Evolutionary conservation across 108 stramenopile species (phyloP), one percentile per base, ranked within the genome.

Genomic region (Stephanodiscus triporus): DNA sequence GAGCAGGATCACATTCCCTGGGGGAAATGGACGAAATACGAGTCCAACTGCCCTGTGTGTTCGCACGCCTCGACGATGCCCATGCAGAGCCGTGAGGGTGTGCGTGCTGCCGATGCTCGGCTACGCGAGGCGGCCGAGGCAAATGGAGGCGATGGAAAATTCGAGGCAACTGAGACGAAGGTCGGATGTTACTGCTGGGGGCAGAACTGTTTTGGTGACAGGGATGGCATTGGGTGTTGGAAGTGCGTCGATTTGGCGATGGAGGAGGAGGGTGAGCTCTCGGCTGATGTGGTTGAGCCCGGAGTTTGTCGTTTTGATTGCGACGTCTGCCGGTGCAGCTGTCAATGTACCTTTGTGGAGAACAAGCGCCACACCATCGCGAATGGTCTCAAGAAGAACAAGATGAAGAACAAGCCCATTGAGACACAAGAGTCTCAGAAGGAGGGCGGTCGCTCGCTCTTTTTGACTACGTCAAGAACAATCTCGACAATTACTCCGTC

Each of bases 141-240:
- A 11, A 45, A 45, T 45, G 60, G 23, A 61, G 48, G 11, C 60
- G 42, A 36, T 48, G 48, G 22, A 27, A 61, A 14, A 72, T 62
- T 23, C 10, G 43, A 45, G 43, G 43, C 43, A 45, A 45, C 43
- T 27, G 53, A 24, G 26, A 27, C 53, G 9, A 24, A 27, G 27
- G 26, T 27, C 16, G 53, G 53, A 24, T 54, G 53, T 27, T 54
- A 54, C 53, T 54, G 53, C 26, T 27, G 27, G 27, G 27, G 26
- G 53, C 26, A 27, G 26, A 54, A 54, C 26, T 54, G 53, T 27
- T 54, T 54, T 54, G 53, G 53, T 9, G 27, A 27, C 11, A 9
- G 9, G 23, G 19, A 54, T 22, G 53, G 53, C 26, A 54, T 54
- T 54, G 53, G 53, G 27, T 54, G 53, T 27, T 27, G 26, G 27